Conservation (phyloP, 441 rosid genomes). For the Syzygium malaccense region DNA sequence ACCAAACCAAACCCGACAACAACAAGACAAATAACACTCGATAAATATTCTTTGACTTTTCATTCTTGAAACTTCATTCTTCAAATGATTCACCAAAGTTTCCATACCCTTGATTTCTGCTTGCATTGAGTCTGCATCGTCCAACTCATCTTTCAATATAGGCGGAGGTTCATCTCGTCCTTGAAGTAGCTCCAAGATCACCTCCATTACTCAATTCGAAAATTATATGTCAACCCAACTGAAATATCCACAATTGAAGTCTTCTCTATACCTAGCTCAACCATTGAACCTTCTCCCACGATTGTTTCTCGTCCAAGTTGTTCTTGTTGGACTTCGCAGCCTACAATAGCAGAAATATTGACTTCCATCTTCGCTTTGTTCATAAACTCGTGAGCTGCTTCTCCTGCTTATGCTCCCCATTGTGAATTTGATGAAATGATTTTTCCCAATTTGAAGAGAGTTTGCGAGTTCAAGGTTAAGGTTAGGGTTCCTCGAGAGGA, state of each 20-base stretch:
- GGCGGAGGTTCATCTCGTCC: not conserved
- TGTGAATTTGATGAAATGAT: not conserved
- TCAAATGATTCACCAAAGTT: not conserved
- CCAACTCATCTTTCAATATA: not conserved
- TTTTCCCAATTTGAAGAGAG: not conserved
- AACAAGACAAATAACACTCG: not conserved
- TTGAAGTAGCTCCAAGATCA: not conserved
- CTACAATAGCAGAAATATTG: not conserved
- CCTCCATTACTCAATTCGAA: not conserved
- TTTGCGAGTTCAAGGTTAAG: not conserved
- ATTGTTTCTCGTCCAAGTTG: not conserved
- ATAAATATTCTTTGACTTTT: not conserved
- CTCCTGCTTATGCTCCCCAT: not conserved
- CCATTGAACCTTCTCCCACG: fast-evolving
- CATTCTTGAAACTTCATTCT: too few species aligned
- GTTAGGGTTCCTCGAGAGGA: not conserved
- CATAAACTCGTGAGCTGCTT: not conserved
- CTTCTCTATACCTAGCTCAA: not conserved
- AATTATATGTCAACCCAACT: not conserved
- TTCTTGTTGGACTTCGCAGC: not conserved
- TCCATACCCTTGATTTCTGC: not conserved
- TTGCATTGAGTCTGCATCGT: not conserved
- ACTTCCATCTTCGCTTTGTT: not conserved
- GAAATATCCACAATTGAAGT: not conserved
- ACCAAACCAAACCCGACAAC: not conserved